Evolutionary conservation across 225 moss, liverwort and hornwort genomes (phyloP), one percentile per base, ranked within the genome.

Genomic region (Antitrichia curtipendula): DNA sequence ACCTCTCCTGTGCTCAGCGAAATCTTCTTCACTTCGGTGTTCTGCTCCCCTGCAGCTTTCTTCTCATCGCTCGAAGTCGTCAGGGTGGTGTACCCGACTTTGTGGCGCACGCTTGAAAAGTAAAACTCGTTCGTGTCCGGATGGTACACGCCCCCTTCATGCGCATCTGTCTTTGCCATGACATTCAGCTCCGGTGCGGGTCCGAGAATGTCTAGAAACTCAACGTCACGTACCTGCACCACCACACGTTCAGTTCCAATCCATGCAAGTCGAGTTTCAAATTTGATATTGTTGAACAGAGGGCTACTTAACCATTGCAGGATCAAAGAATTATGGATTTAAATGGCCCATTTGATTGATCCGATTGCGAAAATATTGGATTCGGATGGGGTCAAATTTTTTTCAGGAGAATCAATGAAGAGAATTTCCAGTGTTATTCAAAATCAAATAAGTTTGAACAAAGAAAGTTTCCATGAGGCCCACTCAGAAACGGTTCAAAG

Each of bases 141-240:
- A 68, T 93, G 82, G 76, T 95, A 96, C 7, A 93, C 91, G 36
- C 95, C 94, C 2, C 96, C 96, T 91, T 96, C 96, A 53, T 96
- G 96, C 28, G 95, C 95, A 57, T 93, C 92, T 38, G 94, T 91
- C 25, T 90, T 74, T 9, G 88, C 91, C 58, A 92, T 86, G 22
- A 90, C 80, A 70, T 92, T 89, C 65, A 96, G 88, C 76, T 91
- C 82, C 8, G 96, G 96, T 74, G 90, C 84, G 27, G 92, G 85
- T 38, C 96, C 96, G 59, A 96, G 90, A 24, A 96, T 85, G 29
- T 90, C 89, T 38, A 95, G 88, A 90, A 96, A 96, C 36, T 94
- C 95, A 7, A 79, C n/a, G 65, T 96, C 91, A 50, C 95, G 95
- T 24, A 95, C 91, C 96, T 96, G 85, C 84, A 91, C 50, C 82